These are phyloP conservation scores for Dactylonectria estremocensis DNA, from an alignment of 2,329 filamentous ascomycete genomes.

Conservation along the genomic window DNA sequence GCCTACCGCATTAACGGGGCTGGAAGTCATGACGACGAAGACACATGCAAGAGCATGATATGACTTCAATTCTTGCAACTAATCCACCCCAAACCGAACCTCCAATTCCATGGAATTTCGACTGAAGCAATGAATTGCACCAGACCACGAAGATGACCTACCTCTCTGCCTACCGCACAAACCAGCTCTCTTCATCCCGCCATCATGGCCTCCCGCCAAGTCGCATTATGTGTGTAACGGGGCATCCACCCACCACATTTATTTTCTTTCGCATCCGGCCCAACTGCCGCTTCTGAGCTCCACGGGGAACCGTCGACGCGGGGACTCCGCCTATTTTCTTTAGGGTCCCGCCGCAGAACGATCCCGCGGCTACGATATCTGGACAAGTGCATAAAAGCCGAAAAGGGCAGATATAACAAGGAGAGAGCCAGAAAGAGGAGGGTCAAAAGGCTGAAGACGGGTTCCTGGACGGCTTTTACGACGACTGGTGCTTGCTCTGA, in stretches of 20 bases:
- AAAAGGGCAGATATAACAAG: neutral
- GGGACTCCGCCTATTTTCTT: conserved; percentile 24
- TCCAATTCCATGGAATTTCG: too few species aligned
- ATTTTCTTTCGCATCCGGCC: conserved; percentile 6
- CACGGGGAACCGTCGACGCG: conserved; percentile 24
- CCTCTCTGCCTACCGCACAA: too few species aligned
- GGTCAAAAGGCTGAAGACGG: neutral
- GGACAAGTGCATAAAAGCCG: conserved; percentile 6
- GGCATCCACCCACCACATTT: neutral
- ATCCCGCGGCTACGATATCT: conserved; percentile 26
- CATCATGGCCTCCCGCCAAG: neutral
- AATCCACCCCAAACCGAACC: too few species aligned
- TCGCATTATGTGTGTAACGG: neutral
- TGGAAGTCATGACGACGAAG: too few species aligned
- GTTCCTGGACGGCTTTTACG: neutral
- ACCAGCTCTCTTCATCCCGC: neutral
- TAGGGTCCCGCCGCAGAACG: conserved; percentile 13
- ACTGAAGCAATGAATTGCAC: neutral
- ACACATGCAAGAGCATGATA: too few species aligned
- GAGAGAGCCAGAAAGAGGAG: neutral
- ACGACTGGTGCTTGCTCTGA: neutral
- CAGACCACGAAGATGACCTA: neutral
- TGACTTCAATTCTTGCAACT: too few species aligned
- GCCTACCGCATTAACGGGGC: too few species aligned
- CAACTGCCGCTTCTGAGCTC: conserved; percentile 29